Base-by-base conservation (phyloP, 2,329 filamentous ascomycete species). In the Lasiodiplodia hormozganensis region DNA sequence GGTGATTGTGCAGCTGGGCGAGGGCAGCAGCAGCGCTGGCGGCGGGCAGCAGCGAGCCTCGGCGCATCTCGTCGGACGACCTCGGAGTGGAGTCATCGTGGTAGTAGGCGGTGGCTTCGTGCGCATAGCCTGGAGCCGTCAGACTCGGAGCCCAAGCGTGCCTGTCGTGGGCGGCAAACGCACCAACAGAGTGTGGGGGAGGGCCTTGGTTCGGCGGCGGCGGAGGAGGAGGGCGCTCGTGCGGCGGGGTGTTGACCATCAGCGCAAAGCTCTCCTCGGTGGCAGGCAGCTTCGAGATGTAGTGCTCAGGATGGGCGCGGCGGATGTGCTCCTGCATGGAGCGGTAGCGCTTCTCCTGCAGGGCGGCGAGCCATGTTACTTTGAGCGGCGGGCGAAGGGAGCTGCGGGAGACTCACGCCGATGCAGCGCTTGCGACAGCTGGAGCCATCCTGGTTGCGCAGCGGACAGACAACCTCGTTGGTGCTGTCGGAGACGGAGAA, bases 321-420 rank as follows among this genome's bases (percentile, higher is more conserved):
- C 96, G 93, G 77, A 99, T 98, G 79, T 99, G 96, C 87, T 99
- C 96, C 83, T 98, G 96, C 93, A 99, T 98, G 71, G 95, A 98
- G 81, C 96, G 94, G 84, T 94, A 99, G 74, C 93, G 89, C 83
- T 97, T 97, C 85, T 96, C 93, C 93, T 96, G 82, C 72, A 69
- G 62, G 74, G 65, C 70, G 71, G 68, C 65, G 70, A 75, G 72
- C 70, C 74, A 76, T 76, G 77, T 80, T 71, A 77, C 54, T 74
- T 70, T 34, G 62, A 65, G 67, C 65, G 69, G 57, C 56, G 65
- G 52, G 54, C 36, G 47, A 67, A 65, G 64, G 51, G 67, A 70
- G 60, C 62, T 69, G 67, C 52, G 68, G 71, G 71, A 71, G 74
- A 96, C 94, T 93, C 87, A 98, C 96, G 82, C 96, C 96, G 78